Evolutionary conservation across 345 rosid genomes (phyloP), one percentile per base, ranked within the genome.

Genomic region (Eucalyptus regnans): DNA sequence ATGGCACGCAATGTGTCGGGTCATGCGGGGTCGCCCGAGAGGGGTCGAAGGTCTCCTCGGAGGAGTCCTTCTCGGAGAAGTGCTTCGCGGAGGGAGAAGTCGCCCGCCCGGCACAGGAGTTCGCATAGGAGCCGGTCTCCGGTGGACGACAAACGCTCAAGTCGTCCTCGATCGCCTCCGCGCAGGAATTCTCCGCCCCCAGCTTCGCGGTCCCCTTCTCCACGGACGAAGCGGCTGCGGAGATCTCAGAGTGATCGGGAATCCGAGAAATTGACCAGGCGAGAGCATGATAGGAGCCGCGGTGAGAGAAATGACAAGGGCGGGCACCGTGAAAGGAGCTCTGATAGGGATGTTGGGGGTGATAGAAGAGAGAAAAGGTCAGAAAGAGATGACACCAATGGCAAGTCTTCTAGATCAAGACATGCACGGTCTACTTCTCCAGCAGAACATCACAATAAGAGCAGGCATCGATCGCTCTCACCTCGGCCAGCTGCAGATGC

Each of bases 161-260:
- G 80, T 80, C 93, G 27, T 68, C 52, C 90, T 37, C 92, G 90
- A 89, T 92, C 95, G 91, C 93, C 96, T 17, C 90, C 83, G 43
- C 93, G 50, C 83, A 87, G 88, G 10, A 91, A 87, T 81, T 90
- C 94, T 1, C n/a, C 41, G 33, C 89, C 90, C 56, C 93, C 91
- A 58, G 88, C 86, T 64, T 92, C 95, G 27, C 91, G 90, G 85
- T 97, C 98, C 88, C 98, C 97, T 88, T 96, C 99, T 86, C 98
- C 96, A 1, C 93, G 92, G 50, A 93, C 96, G 7, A 95, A 94
- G 91, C 93, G 96, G 76, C 56, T 97, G 90, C 93, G 92, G 91
- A 93, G 93, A 91, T 93, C 92, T 50, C 93, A 92, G 89, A 92
- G 90, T 54, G 98, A 94, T 86, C 93, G 91, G 76, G 96, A 92